phyloP scores from a whole-genome alignment of 352 stramenopile species.

The Globisporangium camurandrum region DNA sequence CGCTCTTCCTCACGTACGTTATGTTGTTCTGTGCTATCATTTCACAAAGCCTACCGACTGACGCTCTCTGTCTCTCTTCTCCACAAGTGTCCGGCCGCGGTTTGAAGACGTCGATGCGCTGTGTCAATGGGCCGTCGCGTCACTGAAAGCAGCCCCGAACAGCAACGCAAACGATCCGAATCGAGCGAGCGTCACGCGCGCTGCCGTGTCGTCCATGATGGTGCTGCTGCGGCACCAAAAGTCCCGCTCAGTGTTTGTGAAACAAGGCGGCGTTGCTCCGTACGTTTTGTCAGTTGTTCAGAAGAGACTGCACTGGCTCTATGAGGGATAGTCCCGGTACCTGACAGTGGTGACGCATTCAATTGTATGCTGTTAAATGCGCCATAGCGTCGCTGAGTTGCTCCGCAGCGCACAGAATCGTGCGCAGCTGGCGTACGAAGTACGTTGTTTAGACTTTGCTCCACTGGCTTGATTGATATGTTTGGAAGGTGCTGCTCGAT shows the following conservation, averaged over 20 bases:
- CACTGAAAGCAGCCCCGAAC: slow-evolving; percentile 57
- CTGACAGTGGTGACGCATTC: slow-evolving; percentile 1
- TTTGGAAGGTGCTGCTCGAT: too few relatives aligned
- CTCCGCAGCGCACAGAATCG: slow-evolving; percentile 72
- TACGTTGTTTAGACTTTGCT: slow-evolving; percentile 9
- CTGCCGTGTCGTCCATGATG: slow-evolving; percentile 89
- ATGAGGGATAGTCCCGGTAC: background rate
- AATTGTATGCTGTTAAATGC: slow-evolving; percentile 1
- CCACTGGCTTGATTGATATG: too few relatives aligned
- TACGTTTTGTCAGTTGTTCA: slow-evolving; percentile 24
- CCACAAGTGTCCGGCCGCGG: slow-evolving; percentile 55
- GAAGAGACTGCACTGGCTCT: background rate
- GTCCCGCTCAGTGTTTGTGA: slow-evolving; percentile 86
- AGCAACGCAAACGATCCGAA: slow-evolving; percentile 62
- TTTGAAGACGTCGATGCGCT: slow-evolving; percentile 76
- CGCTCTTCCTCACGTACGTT: slow-evolving; percentile 80
- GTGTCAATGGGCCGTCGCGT: slow-evolving; percentile 70
- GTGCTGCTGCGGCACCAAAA: slow-evolving; percentile 88
- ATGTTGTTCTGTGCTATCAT: too few relatives aligned
- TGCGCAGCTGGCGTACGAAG: slow-evolving; percentile 94
- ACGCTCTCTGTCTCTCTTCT: too few relatives aligned
- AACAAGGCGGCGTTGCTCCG: slow-evolving; percentile 86
- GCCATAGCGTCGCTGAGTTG: slow-evolving; percentile 54
- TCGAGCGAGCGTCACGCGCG: slow-evolving; percentile 65
- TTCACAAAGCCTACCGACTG: too few relatives aligned